phyloP scores from a whole-genome alignment of 2,329 filamentous ascomycete genomes.

The Huntiella omanensis region DNA sequence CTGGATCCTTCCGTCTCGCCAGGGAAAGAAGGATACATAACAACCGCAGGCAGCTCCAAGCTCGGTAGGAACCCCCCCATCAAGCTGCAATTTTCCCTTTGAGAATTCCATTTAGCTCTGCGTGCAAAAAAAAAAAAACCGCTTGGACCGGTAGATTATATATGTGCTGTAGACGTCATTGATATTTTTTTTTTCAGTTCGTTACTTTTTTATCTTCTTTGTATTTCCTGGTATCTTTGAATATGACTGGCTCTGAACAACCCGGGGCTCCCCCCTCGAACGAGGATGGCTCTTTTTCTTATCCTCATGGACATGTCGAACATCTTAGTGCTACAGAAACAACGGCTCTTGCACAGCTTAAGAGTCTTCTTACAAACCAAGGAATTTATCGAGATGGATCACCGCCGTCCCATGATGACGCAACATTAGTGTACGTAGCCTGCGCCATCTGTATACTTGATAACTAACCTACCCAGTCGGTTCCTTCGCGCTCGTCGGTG shows the following conservation, averaged over 20 bases:
- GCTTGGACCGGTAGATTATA: neutral
- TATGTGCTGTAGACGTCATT: neutral
- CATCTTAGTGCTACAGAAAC: slow-evolving; percentile 55
- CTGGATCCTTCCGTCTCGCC: too few species aligned
- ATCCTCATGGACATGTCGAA: slow-evolving; percentile 62
- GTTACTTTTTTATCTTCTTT: neutral
- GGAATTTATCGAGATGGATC: slow-evolving; percentile 41
- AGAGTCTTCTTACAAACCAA: slow-evolving; percentile 43
- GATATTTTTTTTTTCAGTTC: neutral
- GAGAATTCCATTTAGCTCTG: too few species aligned
- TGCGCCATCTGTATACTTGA: neutral
- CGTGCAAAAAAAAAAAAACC: too few species aligned
- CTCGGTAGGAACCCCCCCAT: too few species aligned
- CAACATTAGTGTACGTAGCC: slow-evolving; percentile 43
- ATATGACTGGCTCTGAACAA: too few species aligned
- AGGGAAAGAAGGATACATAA: too few species aligned
- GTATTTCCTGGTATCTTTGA: too few species aligned
- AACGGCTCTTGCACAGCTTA: slow-evolving; percentile 51
- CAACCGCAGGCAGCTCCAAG: too few species aligned
- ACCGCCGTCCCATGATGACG: slow-evolving; percentile 50
- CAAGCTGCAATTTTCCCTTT: too few species aligned
- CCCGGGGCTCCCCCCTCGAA: slow-evolving; percentile 5
- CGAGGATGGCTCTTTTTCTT: slow-evolving; percentile 26
- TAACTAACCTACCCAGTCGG: slow-evolving; percentile 33
- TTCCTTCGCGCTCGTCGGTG: slow-evolving; percentile 76